phyloP scores from a whole-genome alignment of 192 early-diverging fungal species.

The Coemansia sp. region DNA sequence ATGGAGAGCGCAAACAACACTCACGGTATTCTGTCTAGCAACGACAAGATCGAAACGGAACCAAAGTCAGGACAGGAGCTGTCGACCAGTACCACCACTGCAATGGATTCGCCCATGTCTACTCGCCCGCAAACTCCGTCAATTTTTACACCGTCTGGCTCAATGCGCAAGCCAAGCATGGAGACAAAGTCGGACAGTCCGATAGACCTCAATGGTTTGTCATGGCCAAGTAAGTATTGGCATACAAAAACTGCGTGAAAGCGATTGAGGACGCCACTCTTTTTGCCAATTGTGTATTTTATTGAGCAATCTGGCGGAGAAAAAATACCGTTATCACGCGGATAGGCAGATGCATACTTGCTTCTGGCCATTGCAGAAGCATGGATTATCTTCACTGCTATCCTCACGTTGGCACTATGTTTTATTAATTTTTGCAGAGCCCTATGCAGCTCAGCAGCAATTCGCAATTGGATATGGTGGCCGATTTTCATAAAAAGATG shows the following conservation, averaged over 20 bases:
- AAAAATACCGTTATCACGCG: too few relatives aligned
- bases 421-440: too few relatives aligned
- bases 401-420: too few relatives aligned
- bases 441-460: too few relatives aligned
- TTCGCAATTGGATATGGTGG: too few relatives aligned
- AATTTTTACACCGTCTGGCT: slow-evolving; percentile 28
- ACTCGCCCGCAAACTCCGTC: slow-evolving; percentile 47
- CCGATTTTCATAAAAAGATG: too few relatives aligned
- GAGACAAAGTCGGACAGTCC: slow-evolving; percentile 19
- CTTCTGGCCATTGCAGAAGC: too few relatives aligned
- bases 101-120: slow-evolving; percentile 25
- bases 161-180: neutral
- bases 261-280: neutral
- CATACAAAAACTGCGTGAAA: neutral
- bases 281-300: too few relatives aligned
- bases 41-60: slow-evolving; percentile 7
- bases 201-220: slow-evolving; percentile 70
- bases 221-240: slow-evolving; percentile 75
- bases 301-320: too few relatives aligned
- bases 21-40: slow-evolving; percentile 4
- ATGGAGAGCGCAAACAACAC: slow-evolving; percentile 10
- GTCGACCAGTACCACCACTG: slow-evolving; percentile 25
- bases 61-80: neutral
- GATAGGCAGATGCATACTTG: too few relatives aligned
- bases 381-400: too few relatives aligned